These are phyloP conservation scores for Argentina anserina DNA, from an alignment of 306 rosid genomes.

Conservation along the genomic window DNA sequence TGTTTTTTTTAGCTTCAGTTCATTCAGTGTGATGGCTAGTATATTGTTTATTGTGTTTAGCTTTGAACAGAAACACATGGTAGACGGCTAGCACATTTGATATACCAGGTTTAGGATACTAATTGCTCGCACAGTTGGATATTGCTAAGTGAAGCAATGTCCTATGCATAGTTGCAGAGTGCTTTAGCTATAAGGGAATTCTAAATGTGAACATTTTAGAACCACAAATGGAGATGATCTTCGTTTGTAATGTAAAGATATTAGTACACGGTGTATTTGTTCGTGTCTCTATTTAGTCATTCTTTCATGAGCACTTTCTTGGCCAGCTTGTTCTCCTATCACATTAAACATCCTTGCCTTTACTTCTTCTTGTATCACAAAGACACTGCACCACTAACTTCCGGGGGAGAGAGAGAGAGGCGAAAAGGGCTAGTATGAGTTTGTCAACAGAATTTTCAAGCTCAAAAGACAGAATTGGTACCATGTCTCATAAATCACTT, in stretches of 20 bases:
- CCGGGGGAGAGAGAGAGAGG: not conserved
- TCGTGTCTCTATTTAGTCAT: not conserved
- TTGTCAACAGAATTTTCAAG: conserved; percentile 12
- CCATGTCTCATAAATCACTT: not conserved
- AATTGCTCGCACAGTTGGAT: conserved; percentile 8
- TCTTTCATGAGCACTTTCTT: conserved; percentile 5
- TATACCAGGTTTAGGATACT: conserved; percentile 3
- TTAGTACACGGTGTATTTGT: too few species aligned
- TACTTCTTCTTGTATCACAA: conserved; percentile 1
- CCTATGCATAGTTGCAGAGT: not conserved
- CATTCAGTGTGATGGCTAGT: not conserved
- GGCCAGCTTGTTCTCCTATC: conserved; percentile 7
- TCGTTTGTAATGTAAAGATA: too few species aligned
- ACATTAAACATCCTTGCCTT: conserved; percentile 19
- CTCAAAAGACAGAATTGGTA: conserved; percentile 19
- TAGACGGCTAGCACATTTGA: not conserved
- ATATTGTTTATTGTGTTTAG: not conserved
- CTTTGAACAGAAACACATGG: not conserved
- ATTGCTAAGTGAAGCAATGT: not conserved
- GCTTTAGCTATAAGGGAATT: not conserved
- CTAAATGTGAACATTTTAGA: too few species aligned
- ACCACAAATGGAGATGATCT: too few species aligned
- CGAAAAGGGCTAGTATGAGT: conserved; percentile 18
- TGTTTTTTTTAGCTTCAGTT: not conserved
- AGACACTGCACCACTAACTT: conserved; percentile 4